phyloP scores from a whole-genome alignment of 371 early-diverging fungal genomes.

The Entomophthora muscae region DNA sequence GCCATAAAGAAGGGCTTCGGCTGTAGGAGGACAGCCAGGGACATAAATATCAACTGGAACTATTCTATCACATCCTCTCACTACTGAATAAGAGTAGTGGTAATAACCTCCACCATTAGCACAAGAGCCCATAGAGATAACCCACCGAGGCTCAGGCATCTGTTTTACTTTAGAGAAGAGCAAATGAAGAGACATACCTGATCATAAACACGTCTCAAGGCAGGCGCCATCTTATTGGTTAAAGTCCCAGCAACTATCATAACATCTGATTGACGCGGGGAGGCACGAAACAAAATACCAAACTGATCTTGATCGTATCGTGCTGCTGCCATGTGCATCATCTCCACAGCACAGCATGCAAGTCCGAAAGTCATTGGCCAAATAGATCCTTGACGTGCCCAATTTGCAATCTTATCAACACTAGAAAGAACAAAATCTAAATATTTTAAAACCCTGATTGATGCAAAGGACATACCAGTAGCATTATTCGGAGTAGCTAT shows the following conservation, averaged over 20 bases:
- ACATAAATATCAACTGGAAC: constrained; percentile 95
- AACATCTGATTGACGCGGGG: constrained; percentile 94
- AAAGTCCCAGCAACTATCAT: constrained; percentile 97
- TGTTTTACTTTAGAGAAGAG: constrained; percentile 16
- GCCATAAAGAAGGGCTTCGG: constrained; percentile 91
- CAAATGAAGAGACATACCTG: constrained; percentile 26
- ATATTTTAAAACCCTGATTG: neutral
- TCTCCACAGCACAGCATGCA: constrained; percentile 93
- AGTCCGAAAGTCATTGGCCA: constrained; percentile 98
- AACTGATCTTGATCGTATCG: constrained; percentile 97
- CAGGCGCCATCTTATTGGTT: constrained; percentile 98
- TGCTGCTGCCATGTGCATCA: constrained; percentile 96
- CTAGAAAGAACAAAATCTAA: constrained; percentile 62
- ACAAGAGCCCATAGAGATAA: constrained; percentile 95
- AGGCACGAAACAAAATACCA: constrained; percentile 94
- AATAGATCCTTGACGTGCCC: constrained; percentile 82
- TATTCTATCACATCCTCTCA: constrained; percentile 90
- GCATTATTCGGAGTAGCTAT: constrained; percentile 8
- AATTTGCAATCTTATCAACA: constrained; percentile 82
- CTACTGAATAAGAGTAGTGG: constrained; percentile 94
- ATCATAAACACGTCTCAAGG: constrained; percentile 88
- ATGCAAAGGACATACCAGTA: neutral
- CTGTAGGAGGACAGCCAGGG: constrained; percentile 96
- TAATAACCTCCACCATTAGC: constrained; percentile 98
- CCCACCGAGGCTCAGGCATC: constrained; percentile 97